These are phyloP conservation scores for Mycena metata DNA, from an alignment of 768 basidiomycete genomes.

Conservation along the genomic window DNA sequence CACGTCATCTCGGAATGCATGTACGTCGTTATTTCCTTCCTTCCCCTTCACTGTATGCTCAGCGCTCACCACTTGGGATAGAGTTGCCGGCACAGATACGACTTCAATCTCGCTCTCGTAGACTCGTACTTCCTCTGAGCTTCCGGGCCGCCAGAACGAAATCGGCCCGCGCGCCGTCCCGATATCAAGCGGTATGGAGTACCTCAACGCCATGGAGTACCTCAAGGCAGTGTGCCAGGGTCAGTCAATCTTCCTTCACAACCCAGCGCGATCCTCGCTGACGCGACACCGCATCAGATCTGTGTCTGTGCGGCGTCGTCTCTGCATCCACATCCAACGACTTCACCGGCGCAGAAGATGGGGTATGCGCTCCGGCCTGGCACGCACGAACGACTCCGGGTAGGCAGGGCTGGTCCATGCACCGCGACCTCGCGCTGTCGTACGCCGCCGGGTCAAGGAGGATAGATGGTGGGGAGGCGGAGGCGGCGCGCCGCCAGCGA, in stretches of 20 bases:
- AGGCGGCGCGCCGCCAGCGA: constrained; percentile 66
- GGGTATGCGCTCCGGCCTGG: constrained; percentile 84
- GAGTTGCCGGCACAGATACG: constrained; percentile 86
- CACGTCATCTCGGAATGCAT: constrained; percentile 86
- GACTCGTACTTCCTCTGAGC: no score
- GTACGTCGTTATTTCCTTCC: no score
- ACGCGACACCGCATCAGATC: constrained; percentile 60
- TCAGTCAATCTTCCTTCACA: constrained; percentile 45
- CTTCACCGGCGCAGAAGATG: constrained; percentile 71
- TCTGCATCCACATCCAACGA: constrained; percentile 69
- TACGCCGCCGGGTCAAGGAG: constrained; percentile 31
- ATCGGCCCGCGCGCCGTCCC: constrained; percentile 77
- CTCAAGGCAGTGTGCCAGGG: constrained; percentile 73
- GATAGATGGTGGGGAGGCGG: constrained; percentile 58
- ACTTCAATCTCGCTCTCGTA: no score
- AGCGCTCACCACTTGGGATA: no score
- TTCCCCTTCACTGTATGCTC: no score
- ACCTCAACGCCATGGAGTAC: constrained; percentile 71
- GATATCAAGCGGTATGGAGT: constrained; percentile 69
- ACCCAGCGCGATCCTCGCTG: constrained; percentile 15
- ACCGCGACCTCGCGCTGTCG: constrained; percentile 70
- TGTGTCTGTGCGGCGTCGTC: constrained; percentile 81
- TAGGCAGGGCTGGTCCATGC: constrained; percentile 92
- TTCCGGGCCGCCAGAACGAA: no score
- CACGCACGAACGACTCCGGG: constrained; percentile 77